Conservation (phyloP, 2,329 filamentous ascomycete species). For the Paradendryphiella salina region DNA sequence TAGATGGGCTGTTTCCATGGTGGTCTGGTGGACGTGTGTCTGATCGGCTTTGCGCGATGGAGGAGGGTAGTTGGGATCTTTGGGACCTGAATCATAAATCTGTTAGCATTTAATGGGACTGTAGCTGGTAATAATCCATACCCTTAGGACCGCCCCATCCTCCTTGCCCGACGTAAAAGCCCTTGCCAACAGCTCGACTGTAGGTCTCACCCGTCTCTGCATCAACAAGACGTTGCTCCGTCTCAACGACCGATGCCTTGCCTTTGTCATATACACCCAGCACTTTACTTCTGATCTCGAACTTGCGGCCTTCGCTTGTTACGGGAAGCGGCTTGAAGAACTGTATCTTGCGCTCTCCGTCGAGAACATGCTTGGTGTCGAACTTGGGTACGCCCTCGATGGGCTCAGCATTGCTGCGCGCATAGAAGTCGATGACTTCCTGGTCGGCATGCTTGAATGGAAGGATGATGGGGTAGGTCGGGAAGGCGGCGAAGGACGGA, state of each 20-base stretch:
- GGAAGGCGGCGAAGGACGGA: slow-evolving; percentile 83
- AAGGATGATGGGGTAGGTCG: slow-evolving; percentile 82
- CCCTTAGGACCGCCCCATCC: slow-evolving; percentile 90
- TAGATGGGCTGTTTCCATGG: slow-evolving; percentile 64
- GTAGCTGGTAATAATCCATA: slow-evolving; percentile 30
- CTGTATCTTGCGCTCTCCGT: slow-evolving; percentile 79
- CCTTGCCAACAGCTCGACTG: slow-evolving; percentile 67
- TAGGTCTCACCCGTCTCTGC: slow-evolving; percentile 70
- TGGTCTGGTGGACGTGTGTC: slow-evolving; percentile 71
- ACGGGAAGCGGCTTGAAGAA: slow-evolving; percentile 76
- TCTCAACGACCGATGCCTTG: slow-evolving; percentile 78
- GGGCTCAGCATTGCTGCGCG: slow-evolving; percentile 63
- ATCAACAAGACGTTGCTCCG: slow-evolving; percentile 76
- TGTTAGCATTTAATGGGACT: background rate
- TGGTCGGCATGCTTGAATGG: slow-evolving; percentile 77
- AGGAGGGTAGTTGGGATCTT: slow-evolving; percentile 75
- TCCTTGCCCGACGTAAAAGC: slow-evolving; percentile 81
- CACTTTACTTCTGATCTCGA: slow-evolving; percentile 77
- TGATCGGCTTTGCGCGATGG: slow-evolving; percentile 73
- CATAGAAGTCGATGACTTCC: slow-evolving; percentile 85
- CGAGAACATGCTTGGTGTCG: slow-evolving; percentile 73
- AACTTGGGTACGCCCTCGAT: slow-evolving; percentile 79
- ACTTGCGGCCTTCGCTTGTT: slow-evolving; percentile 69
- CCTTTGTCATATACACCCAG: slow-evolving; percentile 90
- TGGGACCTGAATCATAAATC: slow-evolving; percentile 55